These are phyloP conservation scores for Aspergillus costaricaensis DNA, from an alignment of 2,329 filamentous ascomycete genomes.

Conservation along the genomic window DNA sequence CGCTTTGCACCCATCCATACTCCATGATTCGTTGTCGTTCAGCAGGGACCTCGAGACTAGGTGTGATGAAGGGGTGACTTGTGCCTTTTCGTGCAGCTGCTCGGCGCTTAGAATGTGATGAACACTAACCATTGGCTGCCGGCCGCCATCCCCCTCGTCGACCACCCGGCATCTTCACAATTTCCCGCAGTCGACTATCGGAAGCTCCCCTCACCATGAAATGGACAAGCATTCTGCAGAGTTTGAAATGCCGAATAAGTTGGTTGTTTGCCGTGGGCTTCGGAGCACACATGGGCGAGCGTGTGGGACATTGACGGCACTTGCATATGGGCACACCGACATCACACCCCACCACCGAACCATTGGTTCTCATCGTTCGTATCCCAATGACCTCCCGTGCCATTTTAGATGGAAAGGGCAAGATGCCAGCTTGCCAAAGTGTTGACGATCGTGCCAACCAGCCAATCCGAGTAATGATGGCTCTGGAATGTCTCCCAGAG, in stretches of 20 bases:
- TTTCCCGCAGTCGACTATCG: neutral
- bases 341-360: neutral
- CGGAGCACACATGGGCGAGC: neutral
- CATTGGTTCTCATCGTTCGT: neutral
- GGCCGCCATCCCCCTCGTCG: neutral
- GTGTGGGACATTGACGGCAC: constrained; percentile 1
- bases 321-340: constrained; percentile 2
- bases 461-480: neutral
- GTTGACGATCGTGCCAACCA: neutral
- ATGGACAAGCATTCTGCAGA: neutral
- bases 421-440: neutral
- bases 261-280: neutral
- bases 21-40: constrained; percentile 9
- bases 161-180: neutral
- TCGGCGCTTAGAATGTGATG: constrained; percentile 21
- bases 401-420: neutral
- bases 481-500: neutral
- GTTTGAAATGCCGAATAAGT: neutral
- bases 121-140: constrained; percentile 17
- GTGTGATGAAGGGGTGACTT: constrained; percentile 15
- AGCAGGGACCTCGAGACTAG: constrained; percentile 10
- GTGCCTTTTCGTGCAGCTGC: constrained; percentile 20
- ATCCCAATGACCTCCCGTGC: neutral
- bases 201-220: neutral
- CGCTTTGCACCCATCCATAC: neutral